Base-by-base conservation (phyloP, 768 basidiomycete species). In the Auricularia sp. region DNA sequence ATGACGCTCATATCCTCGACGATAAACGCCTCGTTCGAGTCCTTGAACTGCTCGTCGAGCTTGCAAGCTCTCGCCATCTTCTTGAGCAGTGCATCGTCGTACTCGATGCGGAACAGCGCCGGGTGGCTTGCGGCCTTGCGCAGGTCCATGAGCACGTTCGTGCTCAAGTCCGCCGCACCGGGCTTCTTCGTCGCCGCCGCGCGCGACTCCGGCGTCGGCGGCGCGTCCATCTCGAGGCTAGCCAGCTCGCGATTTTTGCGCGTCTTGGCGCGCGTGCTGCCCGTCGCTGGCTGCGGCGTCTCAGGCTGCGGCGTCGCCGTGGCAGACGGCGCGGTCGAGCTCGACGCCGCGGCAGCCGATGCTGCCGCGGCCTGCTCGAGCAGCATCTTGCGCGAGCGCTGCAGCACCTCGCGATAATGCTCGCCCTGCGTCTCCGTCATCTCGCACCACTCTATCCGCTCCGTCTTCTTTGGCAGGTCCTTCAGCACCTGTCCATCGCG, bases 1-100 rank as follows among this genome's bases (percentile, higher is more conserved):
- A 98, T 98, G 21, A 97, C 88, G 69, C 90, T 85, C 90, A 99
- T 93, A 74, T 99, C 97, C 74, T 99, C 97, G 72, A 93, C 91
- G 61, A 99, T 93, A 66, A 87, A 84, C 56, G 23, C 34, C 56
- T 59, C 56, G 56, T 59, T 59, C 56, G 56, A 59, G 36, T 94
- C 84, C 76, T 85, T 89, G 76, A 93, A 98, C 70, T 96, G 92
- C 3, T 90, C 87, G 72, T 98, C 96, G 73, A 92, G 92, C 73
- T 98, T 75, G 62, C 97, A 80, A 62, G 87, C 85, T 71, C 84
- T 91, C 6, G 96, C 84, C 67, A 98, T 86, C 1, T 83, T 79
- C 29, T 82, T 81, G 68, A 99, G 74, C 56, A 77, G 84, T 23
- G 86, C 83, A 71, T 97, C 91, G 18, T 87, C 87, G 74, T 91